phyloP scores from a whole-genome alignment of 78 protist species.

The Emiliania huxleyi region DNA sequence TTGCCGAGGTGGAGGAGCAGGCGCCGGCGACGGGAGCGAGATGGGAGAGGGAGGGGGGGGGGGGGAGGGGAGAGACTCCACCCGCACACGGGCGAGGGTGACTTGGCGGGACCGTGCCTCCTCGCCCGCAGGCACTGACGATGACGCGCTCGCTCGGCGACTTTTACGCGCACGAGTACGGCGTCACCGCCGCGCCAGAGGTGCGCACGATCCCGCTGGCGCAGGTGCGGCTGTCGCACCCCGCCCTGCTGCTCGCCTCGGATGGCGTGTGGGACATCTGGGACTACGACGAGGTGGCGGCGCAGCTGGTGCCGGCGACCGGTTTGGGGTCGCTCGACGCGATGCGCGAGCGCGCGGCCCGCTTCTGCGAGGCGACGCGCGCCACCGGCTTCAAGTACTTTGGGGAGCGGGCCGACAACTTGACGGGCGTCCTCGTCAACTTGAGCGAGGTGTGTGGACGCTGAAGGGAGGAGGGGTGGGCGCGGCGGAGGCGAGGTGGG shows the following conservation, averaged over 20 bases:
- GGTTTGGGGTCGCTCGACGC: neutral
- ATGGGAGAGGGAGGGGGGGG: too few species aligned
- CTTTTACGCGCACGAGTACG: neutral
- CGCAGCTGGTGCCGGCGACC: neutral
- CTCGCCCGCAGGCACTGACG: neutral
- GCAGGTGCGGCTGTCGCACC: too few species aligned
- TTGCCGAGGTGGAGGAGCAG: neutral
- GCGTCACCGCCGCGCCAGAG: slow-evolving; percentile 10
- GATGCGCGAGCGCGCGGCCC: neutral
- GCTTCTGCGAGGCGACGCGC: neutral
- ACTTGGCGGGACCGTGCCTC: too few species aligned
- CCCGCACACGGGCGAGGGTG: too few species aligned
- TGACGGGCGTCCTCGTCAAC: neutral
- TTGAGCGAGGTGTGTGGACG: too few species aligned
- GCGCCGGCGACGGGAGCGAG: too few species aligned
- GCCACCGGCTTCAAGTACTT: neutral
- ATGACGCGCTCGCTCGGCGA: slow-evolving; percentile 19
- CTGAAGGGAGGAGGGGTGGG: too few species aligned
- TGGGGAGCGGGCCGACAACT: neutral
- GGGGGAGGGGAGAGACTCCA: too few species aligned
- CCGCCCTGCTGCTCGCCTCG: neutral
- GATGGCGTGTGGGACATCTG: slow-evolving; percentile 24
- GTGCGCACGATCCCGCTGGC: neutral
- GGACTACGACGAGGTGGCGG: neutral
- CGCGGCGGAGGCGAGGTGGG: too few species aligned